These are phyloP conservation scores for Colletotrichum spaethianum DNA, from an alignment of 2,329 filamentous ascomycete species.

Conservation along the genomic window DNA sequence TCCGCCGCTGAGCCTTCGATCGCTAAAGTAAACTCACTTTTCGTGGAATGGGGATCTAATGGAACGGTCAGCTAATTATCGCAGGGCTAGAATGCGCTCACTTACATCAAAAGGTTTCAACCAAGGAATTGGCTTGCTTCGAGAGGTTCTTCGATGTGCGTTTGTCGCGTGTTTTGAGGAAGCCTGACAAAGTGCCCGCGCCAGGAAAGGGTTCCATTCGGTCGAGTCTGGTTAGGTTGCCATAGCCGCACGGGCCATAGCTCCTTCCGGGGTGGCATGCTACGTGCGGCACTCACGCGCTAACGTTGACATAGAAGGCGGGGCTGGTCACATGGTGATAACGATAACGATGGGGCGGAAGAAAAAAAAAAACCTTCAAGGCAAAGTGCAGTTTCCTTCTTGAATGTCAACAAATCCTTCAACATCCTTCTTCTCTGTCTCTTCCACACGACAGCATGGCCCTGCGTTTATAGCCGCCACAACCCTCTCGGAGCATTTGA, in stretches of 20 bases:
- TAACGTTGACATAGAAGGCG: slow-evolving; percentile 23
- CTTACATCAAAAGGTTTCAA: slow-evolving; percentile 17
- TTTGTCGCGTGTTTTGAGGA: slow-evolving; percentile 35
- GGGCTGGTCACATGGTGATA: slow-evolving; percentile 43
- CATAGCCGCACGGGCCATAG: slow-evolving; percentile 30
- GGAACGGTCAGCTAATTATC: neutral
- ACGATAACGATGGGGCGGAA: slow-evolving; percentile 29
- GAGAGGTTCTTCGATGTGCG: slow-evolving; percentile 1
- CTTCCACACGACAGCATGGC: slow-evolving; percentile 28
- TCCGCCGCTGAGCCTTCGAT: slow-evolving; percentile 8
- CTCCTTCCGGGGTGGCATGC: slow-evolving; percentile 18
- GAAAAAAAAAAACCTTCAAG: slow-evolving; percentile 41
- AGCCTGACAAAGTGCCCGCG: slow-evolving; percentile 23
- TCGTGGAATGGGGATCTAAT: neutral
- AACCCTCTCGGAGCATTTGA: slow-evolving; percentile 23
- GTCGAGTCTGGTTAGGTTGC: slow-evolving; percentile 30
- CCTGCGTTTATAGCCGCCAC: slow-evolving; percentile 31
- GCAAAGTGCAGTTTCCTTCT: slow-evolving; percentile 51
- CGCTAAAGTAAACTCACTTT: slow-evolving; percentile 22
- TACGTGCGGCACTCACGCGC: slow-evolving; percentile 10
- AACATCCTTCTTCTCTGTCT: slow-evolving; percentile 41
- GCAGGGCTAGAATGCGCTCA: neutral
- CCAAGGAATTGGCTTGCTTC: neutral
- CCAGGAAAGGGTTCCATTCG: slow-evolving; percentile 28
- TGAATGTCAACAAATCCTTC: slow-evolving; percentile 4